Base-by-base conservation (phyloP, 371 early-diverging fungal species). In the Smittium mucronatum region DNA sequence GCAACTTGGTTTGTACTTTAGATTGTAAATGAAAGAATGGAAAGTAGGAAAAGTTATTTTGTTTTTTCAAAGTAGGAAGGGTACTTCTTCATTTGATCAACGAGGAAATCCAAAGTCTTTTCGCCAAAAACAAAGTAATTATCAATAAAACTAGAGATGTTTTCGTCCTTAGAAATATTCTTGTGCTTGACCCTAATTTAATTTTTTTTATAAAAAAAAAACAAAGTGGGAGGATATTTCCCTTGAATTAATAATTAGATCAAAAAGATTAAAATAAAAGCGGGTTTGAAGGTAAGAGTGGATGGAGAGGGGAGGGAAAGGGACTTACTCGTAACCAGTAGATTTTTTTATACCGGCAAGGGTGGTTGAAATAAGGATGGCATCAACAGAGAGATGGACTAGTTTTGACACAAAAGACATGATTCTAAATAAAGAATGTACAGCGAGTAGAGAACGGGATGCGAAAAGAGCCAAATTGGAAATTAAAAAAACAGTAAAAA, bases 341-440 rank as follows among this genome's bases (percentile, higher is more conserved):
- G 86, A 84, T 70, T 88, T 81, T 70, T 85, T 87, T 67, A 89
- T 86, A 15, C 90, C 90, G 8, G 91, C 91, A 66, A 91, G 82
- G 21, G 84, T 84, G 25, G 89, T 82, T 25, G 90, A 88, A 47
- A 91, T 78, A 26, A 91, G 82, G 36, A 86, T 81, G 32, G 88
- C 85, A 75, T 91, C 90, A 34, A 85, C 81, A 21, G 89, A 80
- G 68, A 83, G 78, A 75, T 89, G 90, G 63, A 89, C 74, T 35
- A 88, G 32, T 58, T 80, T 82, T 58, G 85, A 81, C 72, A 86
- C 33, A 28, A 60, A 70, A 70, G 71, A 59, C 75, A 75, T 75
- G n/a, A n/a, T n/a, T n/a, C n/a, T n/a, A n/a, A n/a, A n/a, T n/a
- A n/a, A n/a, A n/a, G n/a, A n/a, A n/a, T n/a, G n/a, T n/a, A n/a